Base-by-base conservation (phyloP, 2,329 filamentous ascomycete genomes). In the Colletotrichum chrysophilum region DNA sequence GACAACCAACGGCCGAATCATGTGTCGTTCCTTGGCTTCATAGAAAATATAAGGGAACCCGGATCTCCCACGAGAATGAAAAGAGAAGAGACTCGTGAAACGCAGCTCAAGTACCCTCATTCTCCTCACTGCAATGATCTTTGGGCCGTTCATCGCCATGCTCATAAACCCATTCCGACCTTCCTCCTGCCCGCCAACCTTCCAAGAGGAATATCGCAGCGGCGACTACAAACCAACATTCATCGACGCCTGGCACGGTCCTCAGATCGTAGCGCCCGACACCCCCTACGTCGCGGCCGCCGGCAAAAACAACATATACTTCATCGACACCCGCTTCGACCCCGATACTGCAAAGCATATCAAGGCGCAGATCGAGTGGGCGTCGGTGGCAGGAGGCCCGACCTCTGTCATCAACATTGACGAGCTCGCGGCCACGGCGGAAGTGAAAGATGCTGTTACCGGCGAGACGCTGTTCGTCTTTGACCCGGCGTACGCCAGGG, bases 251-350 rank as follows among this genome's bases (percentile, higher is more conserved):
- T 64, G 70, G 62, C 18, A 38, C 24, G 68, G 70, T 5, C 77
- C 38, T 2, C 75, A 79, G 55, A 74, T 78, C 38, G 73, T 78
- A 5, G 78, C 76, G 8, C 78, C 78, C 18, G 65, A 77, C 5
- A 72, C 78, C 2, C 78, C 75, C 4, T 78, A 77, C 66, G 73
- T 78, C 4, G 77, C 75, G 18, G 78, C 71, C 13, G 68, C 66
- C 8, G 73, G 78, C 48, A 18, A 18, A 4, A 74, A 75, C 36
- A 55, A 67, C 13, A 58, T 77, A 7, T 74, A 78, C 66, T 78
- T 75, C n/a, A 74, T 79, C 32, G 77, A 79, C 43, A 76, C 75
- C 21, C 75, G 73, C 2, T 66, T 72, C 16, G 48, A 66, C 4
- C 32, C 73, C 10, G 56, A 73, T 10, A 67, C 68, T 30, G 77